A percentile compares a stretch with the other conserved stretches of the same genome.
These are phyloP conservation scores for Picochlorum costavermella DNA, from an alignment of 139 green algal species.

Conservation along the genomic window DNA sequence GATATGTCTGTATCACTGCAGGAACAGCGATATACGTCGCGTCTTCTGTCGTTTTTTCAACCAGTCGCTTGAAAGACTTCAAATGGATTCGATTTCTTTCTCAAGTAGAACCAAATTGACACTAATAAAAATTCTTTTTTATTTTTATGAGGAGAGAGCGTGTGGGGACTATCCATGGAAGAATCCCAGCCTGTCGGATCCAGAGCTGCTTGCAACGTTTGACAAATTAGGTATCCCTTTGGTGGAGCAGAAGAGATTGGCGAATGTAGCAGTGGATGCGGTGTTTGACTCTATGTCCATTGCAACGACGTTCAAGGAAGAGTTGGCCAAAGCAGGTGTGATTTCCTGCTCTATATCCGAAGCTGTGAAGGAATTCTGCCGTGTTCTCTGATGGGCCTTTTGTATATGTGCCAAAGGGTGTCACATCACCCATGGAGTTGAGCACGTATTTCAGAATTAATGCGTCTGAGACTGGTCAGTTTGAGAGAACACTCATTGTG, in stretches of 20 bases:
- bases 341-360: constrained; percentile 97
- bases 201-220: constrained; percentile 91
- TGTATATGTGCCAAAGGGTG: constrained; percentile 96
- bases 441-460: constrained; percentile 99
- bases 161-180: too few species aligned
- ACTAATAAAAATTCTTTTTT: too few species aligned
- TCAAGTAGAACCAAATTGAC: too few species aligned
- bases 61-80: too few species aligned
- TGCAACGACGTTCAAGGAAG: constrained; percentile 93
- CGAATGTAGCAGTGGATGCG: constrained; percentile 96
- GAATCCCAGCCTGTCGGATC: constrained; percentile 44
- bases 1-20: too few species aligned
- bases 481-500: constrained; percentile 98
- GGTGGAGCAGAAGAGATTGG: constrained; percentile 94
- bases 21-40: too few species aligned
- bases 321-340: constrained; percentile 88
- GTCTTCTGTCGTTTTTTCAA: too few species aligned
- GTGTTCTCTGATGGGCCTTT: constrained; percentile 98
- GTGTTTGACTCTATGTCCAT: constrained; percentile 99
- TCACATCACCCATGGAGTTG: constrained; percentile 94
- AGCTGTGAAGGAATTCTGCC: constrained; percentile 85
- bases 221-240: constrained; percentile 97
- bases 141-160: too few species aligned
- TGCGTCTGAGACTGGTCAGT: constrained; percentile 90
- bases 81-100: too few species aligned